A percentile compares a stretch with the other conserved stretches of the same genome.
phyloP scores from a whole-genome alignment of 495 filamentous ascomycete genomes.

The Trichoderma gamsii region DNA sequence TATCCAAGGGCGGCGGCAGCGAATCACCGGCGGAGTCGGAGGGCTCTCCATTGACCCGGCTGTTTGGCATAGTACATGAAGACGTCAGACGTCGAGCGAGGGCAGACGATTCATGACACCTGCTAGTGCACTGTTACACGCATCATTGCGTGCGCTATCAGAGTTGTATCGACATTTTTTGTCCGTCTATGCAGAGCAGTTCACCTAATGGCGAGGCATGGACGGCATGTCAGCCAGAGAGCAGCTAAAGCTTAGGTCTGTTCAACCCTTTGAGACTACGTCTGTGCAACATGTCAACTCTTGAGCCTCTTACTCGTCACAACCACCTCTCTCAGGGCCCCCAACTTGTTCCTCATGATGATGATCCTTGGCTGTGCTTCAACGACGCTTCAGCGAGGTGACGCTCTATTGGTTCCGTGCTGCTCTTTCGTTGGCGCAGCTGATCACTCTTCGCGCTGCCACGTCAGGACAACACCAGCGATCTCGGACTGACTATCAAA shows the following conservation, averaged over 20 bases:
- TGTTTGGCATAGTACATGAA: not conserved
- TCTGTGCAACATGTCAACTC: slow-evolving; percentile 8
- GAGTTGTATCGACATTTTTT: not conserved
- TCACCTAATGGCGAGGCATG: not conserved
- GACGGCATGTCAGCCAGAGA: not conserved
- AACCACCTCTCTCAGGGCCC: not conserved
- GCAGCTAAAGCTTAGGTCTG: not conserved
- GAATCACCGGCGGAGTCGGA: not conserved
- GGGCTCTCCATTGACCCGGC: not conserved
- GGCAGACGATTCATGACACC: not conserved
- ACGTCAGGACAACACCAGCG: slow-evolving; percentile 13
- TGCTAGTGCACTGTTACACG: slow-evolving; percentile 9
- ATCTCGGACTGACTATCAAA: not conserved
- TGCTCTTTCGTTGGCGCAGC: slow-evolving; percentile 4
- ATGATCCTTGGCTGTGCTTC: slow-evolving; percentile 11
- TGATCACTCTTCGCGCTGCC: slow-evolving; percentile 13
- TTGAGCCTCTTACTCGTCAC: slow-evolving; percentile 14
- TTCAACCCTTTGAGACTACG: not conserved
- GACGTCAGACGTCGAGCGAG: not conserved
- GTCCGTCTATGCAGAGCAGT: not conserved
- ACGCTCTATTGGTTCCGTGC: not conserved
- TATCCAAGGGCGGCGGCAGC: not conserved
- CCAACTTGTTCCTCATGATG: slow-evolving; percentile 8
- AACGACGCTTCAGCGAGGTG: not conserved
- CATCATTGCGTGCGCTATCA: not conserved